These are phyloP conservation scores for Prunus kanzakura DNA, from an alignment of 306 rosid genomes.

Conservation along the genomic window DNA sequence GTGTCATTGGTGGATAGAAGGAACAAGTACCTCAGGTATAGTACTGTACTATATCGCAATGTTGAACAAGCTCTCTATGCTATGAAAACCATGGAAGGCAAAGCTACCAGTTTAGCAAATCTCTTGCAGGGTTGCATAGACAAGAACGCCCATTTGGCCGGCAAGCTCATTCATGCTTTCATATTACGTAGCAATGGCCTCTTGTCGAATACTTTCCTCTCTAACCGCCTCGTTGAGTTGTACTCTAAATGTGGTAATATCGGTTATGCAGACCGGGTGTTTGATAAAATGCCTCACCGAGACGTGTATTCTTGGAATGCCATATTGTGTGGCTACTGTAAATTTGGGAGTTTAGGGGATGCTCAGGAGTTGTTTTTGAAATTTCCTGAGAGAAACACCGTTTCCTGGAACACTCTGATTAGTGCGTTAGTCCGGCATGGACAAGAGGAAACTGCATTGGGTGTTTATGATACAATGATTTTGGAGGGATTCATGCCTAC, in stretches of 20 bases:
- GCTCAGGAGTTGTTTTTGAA: constrained; percentile 45
- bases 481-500: constrained; percentile 52
- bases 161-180: constrained; percentile 52
- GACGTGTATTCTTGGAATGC: constrained; percentile 76
- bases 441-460: constrained; percentile 44
- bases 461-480: constrained; percentile 47
- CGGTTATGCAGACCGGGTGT: constrained; percentile 37
- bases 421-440: constrained; percentile 52
- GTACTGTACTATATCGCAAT: no score
- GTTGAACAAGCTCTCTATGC: not conserved
- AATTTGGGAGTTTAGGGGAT: constrained; percentile 26
- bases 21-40: no score
- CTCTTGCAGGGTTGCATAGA: constrained; percentile 55
- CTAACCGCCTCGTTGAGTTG: constrained; percentile 51
- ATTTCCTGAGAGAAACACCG: constrained; percentile 67
- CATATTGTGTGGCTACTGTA: constrained; percentile 47
- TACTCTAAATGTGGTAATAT: constrained; percentile 52
- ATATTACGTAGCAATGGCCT: constrained; percentile 34
- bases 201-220: constrained; percentile 47
- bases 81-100: constrained; percentile 24
- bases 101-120: constrained; percentile 31
- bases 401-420: constrained; percentile 62
- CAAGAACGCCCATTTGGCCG: constrained; percentile 40
- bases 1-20: no score
- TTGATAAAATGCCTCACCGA: constrained; percentile 42